Evolutionary conservation across 2,329 filamentous ascomycete species (phyloP).

Genomic region (Verticillium nonalfalfae): DNA sequence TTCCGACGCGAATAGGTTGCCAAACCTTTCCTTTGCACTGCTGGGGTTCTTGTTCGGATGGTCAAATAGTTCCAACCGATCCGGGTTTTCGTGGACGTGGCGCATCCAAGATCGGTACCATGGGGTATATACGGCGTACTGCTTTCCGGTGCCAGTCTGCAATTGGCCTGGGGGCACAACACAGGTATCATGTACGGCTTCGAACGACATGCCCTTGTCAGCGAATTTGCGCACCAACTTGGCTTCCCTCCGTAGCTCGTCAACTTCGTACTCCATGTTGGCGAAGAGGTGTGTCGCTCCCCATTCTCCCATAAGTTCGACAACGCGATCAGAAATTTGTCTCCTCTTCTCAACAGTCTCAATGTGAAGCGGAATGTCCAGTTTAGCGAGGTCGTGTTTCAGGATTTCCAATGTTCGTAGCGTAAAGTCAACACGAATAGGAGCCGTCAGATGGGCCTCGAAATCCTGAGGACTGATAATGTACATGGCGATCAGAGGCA

Average conservation of each 20-base stretch:
- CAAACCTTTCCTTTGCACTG: slow-evolving; percentile 34
- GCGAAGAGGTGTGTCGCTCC: slow-evolving; percentile 68
- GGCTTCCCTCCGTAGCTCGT: slow-evolving; percentile 76
- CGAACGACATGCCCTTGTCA: slow-evolving; percentile 59
- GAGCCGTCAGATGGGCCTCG: slow-evolving; percentile 69
- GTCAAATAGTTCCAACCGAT: slow-evolving; percentile 58
- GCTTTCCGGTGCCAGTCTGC: slow-evolving; percentile 61
- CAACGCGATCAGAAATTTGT: slow-evolving; percentile 52
- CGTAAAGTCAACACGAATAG: slow-evolving; percentile 73
- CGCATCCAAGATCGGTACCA: slow-evolving; percentile 76
- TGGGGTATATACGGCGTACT: slow-evolving; percentile 78
- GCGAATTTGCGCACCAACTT: slow-evolving; percentile 55
- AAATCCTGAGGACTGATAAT: slow-evolving; percentile 79
- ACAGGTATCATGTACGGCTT: slow-evolving; percentile 75
- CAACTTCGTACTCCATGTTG: slow-evolving; percentile 88
- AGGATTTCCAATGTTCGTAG: slow-evolving; percentile 64
- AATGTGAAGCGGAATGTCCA: slow-evolving; percentile 74
- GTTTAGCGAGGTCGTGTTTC: slow-evolving; percentile 56
- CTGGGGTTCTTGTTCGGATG: slow-evolving; percentile 29
- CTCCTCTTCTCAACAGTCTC: slow-evolving; percentile 64
- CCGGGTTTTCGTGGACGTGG: slow-evolving; percentile 62
- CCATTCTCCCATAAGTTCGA: slow-evolving; percentile 65
- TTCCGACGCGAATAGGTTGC: slow-evolving; percentile 49
- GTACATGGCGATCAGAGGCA: slow-evolving; percentile 72
- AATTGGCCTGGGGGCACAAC: slow-evolving; percentile 70